Evolutionary conservation across 2,329 filamentous ascomycete genomes (phyloP).

Genomic region (Sclerotinia sclerotiorum): DNA sequence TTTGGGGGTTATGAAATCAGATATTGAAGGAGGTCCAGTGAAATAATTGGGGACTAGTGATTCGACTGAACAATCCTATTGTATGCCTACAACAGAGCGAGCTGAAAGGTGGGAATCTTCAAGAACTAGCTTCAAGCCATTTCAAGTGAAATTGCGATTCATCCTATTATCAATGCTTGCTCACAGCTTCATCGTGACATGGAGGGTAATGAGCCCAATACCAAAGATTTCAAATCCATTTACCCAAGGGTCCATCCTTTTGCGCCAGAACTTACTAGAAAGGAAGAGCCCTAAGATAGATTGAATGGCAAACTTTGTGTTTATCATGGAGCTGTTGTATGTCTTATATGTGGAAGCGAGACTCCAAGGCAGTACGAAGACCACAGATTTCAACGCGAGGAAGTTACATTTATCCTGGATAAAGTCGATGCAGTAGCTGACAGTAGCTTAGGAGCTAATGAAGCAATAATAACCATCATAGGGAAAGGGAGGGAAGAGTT

Average conservation of each 20-base stretch:
- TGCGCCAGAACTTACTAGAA: slow-evolving; percentile 54
- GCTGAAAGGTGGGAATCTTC: slow-evolving; percentile 49
- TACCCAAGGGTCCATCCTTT: slow-evolving; percentile 51
- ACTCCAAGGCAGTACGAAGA: slow-evolving; percentile 54
- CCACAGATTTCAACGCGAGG: slow-evolving; percentile 45
- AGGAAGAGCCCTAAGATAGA: slow-evolving; percentile 50
- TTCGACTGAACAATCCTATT: slow-evolving; percentile 30
- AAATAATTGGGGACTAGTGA: slow-evolving; percentile 30
- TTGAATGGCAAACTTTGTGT: slow-evolving; percentile 57
- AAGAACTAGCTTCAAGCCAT: slow-evolving; percentile 57
- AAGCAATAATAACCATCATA: slow-evolving; percentile 44
- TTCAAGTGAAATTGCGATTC: slow-evolving; percentile 57
- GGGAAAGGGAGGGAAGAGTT: slow-evolving; percentile 44
- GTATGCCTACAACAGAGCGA: slow-evolving; percentile 10
- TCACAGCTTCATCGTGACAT: slow-evolving; percentile 48
- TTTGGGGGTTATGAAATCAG: slow-evolving; percentile 46
- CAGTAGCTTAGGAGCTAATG: slow-evolving; percentile 44
- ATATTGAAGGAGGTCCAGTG: slow-evolving; percentile 43
- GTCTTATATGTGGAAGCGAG: slow-evolving; percentile 51
- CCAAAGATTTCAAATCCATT: slow-evolving; percentile 44
- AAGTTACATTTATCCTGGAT: slow-evolving; percentile 47
- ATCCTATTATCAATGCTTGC: slow-evolving; percentile 54
- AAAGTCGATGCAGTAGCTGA: slow-evolving; percentile 48
- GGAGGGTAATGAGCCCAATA: slow-evolving; percentile 36
- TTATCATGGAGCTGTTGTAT: slow-evolving; percentile 54